Conservation (phyloP, 495 filamentous ascomycete species). For the Letharia lupina region DNA sequence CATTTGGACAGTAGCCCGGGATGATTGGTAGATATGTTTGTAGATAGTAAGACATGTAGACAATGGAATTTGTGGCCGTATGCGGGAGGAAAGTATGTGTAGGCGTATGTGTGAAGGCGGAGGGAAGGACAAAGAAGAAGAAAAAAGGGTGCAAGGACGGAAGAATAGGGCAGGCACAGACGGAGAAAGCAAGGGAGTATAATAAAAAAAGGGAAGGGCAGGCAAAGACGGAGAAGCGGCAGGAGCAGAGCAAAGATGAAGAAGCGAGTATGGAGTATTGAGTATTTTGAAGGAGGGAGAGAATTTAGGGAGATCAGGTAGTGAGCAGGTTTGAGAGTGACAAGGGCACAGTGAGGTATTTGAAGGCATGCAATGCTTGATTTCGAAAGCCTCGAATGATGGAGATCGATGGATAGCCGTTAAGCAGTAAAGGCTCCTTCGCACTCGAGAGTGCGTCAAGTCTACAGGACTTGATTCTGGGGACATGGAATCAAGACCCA, state of each 20-base stretch:
- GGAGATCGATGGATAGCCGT: not conserved
- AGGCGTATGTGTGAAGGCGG: not conserved
- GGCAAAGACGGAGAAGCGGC: not conserved
- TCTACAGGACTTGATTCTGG: too few relatives aligned
- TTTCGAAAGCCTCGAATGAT: not conserved
- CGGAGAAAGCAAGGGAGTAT: not conserved
- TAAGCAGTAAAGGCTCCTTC: not conserved
- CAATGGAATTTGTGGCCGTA: not conserved
- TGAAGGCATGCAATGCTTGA: not conserved
- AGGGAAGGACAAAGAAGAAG: not conserved
- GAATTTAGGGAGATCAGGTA: not conserved
- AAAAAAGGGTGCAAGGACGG: not conserved
- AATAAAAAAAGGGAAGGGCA: not conserved
- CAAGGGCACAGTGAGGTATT: not conserved
- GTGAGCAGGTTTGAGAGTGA: not conserved
- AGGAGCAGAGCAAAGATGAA: not conserved
- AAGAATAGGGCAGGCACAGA: not conserved
- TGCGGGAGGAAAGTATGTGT: not conserved
- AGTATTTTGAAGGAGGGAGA: not conserved
- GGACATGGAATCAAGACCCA: not conserved
- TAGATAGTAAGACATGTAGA: not conserved
- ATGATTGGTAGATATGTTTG: not conserved
- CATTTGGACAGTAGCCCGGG: not conserved
- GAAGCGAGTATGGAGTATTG: not conserved
- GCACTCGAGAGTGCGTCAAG: not conserved